Evolutionary conservation across 495 filamentous ascomycete genomes (phyloP).

Genomic region (Trichoderma reesei): DNA sequence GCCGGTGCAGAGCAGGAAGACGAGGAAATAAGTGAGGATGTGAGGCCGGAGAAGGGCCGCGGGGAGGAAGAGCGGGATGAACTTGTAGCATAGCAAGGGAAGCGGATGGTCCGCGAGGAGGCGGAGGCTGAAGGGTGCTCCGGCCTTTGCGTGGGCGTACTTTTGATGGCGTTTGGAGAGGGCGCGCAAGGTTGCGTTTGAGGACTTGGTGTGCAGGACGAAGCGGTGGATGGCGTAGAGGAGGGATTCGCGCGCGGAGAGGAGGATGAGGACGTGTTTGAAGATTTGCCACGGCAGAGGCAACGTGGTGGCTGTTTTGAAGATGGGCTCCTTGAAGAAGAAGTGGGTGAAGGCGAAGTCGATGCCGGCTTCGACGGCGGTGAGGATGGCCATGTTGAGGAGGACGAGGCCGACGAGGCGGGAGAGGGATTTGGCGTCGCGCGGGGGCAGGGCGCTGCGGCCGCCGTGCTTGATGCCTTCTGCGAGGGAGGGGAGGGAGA

Average conservation of each 20-base stretch:
- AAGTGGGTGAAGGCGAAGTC: slow-evolving; percentile 24
- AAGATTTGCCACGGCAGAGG: slow-evolving; percentile 43
- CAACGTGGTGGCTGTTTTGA: slow-evolving; percentile 33
- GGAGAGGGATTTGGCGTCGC: slow-evolving; percentile 30
- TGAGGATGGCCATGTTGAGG: slow-evolving; percentile 54
- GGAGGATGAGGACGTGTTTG: slow-evolving; percentile 54
- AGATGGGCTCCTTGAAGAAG: slow-evolving; percentile 27
- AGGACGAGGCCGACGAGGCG: slow-evolving; percentile 45
- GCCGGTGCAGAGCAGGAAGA: slow-evolving; percentile 54
- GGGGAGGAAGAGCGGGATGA: slow-evolving; percentile 66
- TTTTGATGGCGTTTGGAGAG: slow-evolving; percentile 38
- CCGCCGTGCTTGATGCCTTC: slow-evolving; percentile 62
- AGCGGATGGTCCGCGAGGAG: slow-evolving; percentile 67
- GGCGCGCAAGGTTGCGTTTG: slow-evolving; percentile 14
- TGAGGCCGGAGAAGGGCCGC: slow-evolving; percentile 56
- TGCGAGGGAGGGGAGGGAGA: slow-evolving; percentile 53
- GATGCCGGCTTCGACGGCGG: slow-evolving; percentile 45
- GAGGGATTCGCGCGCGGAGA: slow-evolving; percentile 44
- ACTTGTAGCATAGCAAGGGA: slow-evolving; percentile 56
- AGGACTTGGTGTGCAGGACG: slow-evolving; percentile 45
- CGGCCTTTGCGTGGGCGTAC: slow-evolving; percentile 51
- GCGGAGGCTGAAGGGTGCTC: slow-evolving; percentile 52
- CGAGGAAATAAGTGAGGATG: slow-evolving; percentile 68
- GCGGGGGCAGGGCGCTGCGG: slow-evolving; percentile 49
- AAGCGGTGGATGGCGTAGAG: slow-evolving; percentile 69